Evolutionary conservation across 2,329 filamentous ascomycete genomes (phyloP).

Genomic region (Xylaria polymorpha): DNA sequence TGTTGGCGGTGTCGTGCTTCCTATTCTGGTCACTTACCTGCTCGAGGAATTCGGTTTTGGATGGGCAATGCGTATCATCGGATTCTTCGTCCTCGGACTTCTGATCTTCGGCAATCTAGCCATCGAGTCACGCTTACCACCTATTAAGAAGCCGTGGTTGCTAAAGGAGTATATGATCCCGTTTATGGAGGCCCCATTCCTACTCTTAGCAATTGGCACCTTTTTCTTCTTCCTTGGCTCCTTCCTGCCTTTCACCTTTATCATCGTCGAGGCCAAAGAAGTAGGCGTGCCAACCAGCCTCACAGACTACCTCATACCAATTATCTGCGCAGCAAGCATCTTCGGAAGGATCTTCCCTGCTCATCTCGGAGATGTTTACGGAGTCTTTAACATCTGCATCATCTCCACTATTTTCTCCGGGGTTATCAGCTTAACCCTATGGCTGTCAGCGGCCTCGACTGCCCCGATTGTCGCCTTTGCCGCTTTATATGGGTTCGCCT

Average conservation of each 20-base stretch:
- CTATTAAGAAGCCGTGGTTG: slow-evolving; percentile 54
- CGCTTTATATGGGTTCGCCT: slow-evolving; percentile 72
- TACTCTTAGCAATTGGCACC: neutral
- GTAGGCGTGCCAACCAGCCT: neutral
- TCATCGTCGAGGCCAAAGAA: slow-evolving; percentile 10
- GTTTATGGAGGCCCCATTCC: slow-evolving; percentile 54
- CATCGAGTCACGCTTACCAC: slow-evolving; percentile 52
- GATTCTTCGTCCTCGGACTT: slow-evolving; percentile 52
- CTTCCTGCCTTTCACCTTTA: slow-evolving; percentile 22
- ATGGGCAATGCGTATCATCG: slow-evolving; percentile 53
- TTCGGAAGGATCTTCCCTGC: slow-evolving; percentile 31
- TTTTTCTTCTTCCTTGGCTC: slow-evolving; percentile 18
- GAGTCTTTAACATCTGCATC: slow-evolving; percentile 62
- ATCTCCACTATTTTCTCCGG: slow-evolving; percentile 63
- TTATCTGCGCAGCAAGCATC: slow-evolving; percentile 12
- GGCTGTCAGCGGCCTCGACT: slow-evolving; percentile 62
- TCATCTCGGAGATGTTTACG: slow-evolving; percentile 53
- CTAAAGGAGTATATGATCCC: slow-evolving; percentile 60
- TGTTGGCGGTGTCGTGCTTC: slow-evolving; percentile 63
- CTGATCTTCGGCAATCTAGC: slow-evolving; percentile 48
- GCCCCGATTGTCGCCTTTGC: slow-evolving; percentile 69
- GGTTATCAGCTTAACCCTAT: slow-evolving; percentile 60
- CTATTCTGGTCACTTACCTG: slow-evolving; percentile 66
- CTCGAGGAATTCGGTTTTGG: slow-evolving; percentile 58
- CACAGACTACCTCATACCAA: slow-evolving; percentile 6